phyloP scores from a whole-genome alignment of 2,329 filamentous ascomycete genomes.

The Botrytis fabae region DNA sequence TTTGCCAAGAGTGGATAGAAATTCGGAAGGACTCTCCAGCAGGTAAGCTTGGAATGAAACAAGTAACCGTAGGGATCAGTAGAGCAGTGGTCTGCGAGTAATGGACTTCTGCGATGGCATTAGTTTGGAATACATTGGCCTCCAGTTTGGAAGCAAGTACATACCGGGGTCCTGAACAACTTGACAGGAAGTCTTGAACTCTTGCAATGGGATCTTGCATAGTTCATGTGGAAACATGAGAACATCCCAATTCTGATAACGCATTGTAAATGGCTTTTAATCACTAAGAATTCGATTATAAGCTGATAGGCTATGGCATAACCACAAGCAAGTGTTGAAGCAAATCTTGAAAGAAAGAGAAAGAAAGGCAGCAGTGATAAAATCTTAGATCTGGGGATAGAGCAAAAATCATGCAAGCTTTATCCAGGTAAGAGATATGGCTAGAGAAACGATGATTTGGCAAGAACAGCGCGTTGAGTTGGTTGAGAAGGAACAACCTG shows the following conservation, averaged over 20 bases:
- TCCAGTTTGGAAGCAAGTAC: not conserved
- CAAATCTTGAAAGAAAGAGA: slow-evolving; percentile 20
- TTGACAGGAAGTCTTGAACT: slow-evolving; percentile 79
- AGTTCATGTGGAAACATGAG: slow-evolving; percentile 69
- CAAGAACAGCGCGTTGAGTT: not conserved
- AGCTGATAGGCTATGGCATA: slow-evolving; percentile 9
- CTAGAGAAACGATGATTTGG: not conserved
- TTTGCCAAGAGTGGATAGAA: slow-evolving; percentile 73
- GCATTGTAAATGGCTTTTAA: slow-evolving; percentile 54
- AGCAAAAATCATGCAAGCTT: not conserved
- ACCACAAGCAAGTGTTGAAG: slow-evolving; percentile 22
- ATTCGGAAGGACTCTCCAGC: slow-evolving; percentile 63
- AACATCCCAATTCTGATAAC: slow-evolving; percentile 84
- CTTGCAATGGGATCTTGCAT: slow-evolving; percentile 70
- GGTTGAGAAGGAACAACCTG: slow-evolving; percentile 8
- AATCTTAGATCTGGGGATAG: not conserved
- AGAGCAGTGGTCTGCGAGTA: slow-evolving; percentile 2
- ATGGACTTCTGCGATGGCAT: not conserved
- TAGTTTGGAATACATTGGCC: not conserved
- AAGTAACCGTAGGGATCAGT: slow-evolving; percentile 64
- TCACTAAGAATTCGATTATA: slow-evolving; percentile 11
- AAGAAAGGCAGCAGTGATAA: slow-evolving; percentile 3
- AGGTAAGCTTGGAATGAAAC: slow-evolving; percentile 67
- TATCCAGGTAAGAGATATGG: not conserved
- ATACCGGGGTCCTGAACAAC: slow-evolving; percentile 55